Evolutionary conservation across 2,329 filamentous ascomycete genomes (phyloP).

Genomic region (Fusarium citri): DNA sequence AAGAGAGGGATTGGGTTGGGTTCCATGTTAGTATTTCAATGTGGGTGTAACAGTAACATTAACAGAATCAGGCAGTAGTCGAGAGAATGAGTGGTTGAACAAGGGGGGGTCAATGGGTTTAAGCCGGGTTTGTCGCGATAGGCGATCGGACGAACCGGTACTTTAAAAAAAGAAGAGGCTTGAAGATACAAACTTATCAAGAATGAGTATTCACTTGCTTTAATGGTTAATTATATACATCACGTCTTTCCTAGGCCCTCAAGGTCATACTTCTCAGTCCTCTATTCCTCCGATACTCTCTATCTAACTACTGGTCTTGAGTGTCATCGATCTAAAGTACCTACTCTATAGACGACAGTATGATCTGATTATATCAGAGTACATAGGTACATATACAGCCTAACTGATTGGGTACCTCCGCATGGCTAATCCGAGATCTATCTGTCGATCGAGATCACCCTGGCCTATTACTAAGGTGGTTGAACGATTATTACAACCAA

Average conservation of each 20-base stretch:
- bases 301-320: conserved; percentile 12
- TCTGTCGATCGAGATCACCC: background rate
- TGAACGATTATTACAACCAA: too few relatives aligned
- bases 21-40: conserved; percentile 2
- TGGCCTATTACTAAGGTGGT: background rate
- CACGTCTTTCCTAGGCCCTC: too few relatives aligned
- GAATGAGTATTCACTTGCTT: background rate
- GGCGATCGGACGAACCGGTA: conserved; percentile 26
- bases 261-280: background rate
- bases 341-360: too few relatives aligned
- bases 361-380: background rate
- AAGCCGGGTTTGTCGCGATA: conserved; percentile 32
- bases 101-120: conserved; percentile 9
- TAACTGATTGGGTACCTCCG: background rate
- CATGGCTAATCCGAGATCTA: background rate
- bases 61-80: background rate
- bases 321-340: background rate
- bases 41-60: conserved; percentile 7
- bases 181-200: background rate
- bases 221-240: accelerated
- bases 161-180: conserved; percentile 7
- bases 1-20: background rate
- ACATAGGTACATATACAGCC: background rate
- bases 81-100: background rate
- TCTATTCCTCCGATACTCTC: background rate